Evolutionary conservation across 2,329 filamentous ascomycete species (phyloP).

Genomic region (Tolypocladium album): DNA sequence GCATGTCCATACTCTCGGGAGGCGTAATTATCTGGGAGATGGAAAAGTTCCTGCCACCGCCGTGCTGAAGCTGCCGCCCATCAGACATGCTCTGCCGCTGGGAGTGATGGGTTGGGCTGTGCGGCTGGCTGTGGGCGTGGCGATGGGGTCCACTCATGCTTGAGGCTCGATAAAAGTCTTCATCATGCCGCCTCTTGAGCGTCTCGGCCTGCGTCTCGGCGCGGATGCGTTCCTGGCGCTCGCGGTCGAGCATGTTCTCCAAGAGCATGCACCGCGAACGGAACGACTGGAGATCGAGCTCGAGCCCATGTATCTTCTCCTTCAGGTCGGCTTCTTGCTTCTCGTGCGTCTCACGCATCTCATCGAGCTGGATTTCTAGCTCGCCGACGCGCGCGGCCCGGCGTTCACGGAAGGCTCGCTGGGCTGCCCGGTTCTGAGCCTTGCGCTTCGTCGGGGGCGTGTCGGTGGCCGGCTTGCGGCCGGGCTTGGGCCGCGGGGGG

Average conservation of each 20-base stretch:
- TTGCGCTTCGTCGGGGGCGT: constrained; percentile 89
- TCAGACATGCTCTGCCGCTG: constrained; percentile 17
- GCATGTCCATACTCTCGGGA: constrained; percentile 29
- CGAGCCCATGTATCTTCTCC: constrained; percentile 47
- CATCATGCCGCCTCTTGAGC: constrained; percentile 18
- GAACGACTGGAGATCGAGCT: constrained; percentile 56
- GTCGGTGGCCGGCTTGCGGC: constrained; percentile 86
- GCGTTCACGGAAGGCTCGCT: constrained; percentile 81
- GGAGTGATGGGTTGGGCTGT: constrained; percentile 14
- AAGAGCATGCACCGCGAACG: constrained; percentile 49
- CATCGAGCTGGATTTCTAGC: constrained; percentile 55
- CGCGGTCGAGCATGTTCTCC: constrained; percentile 52
- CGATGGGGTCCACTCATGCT: constrained; percentile 13
- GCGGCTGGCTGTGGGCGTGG: constrained; percentile 16
- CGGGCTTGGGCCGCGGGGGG: constrained; percentile 76
- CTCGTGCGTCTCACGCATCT: constrained; percentile 45
- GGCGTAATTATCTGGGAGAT: constrained; percentile 49
- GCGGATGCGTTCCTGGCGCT: constrained; percentile 37
- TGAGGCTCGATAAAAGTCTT: constrained; percentile 16
- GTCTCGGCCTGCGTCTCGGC: constrained; percentile 29
- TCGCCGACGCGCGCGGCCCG: constrained; percentile 76
- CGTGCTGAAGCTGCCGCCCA: constrained; percentile 11
- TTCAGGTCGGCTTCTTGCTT: constrained; percentile 46
- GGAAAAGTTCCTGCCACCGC: constrained; percentile 32
- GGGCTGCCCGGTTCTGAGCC: constrained; percentile 86